These are phyloP conservation scores for Arctostaphylos glauca DNA, from an alignment of 148 eudicot genomes.

Conservation along the genomic window DNA sequence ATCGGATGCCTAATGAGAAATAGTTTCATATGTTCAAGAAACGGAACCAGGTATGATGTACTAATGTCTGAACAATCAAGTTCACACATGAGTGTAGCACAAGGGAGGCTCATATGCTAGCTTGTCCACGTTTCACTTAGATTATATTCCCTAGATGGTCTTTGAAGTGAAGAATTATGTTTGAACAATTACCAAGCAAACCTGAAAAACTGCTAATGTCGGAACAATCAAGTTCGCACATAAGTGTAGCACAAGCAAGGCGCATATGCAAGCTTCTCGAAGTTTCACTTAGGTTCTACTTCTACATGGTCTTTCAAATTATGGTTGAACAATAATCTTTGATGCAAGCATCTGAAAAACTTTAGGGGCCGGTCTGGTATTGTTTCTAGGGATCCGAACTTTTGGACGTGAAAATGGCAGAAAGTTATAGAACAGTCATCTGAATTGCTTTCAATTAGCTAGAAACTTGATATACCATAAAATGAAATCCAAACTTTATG, in stretches of 20 bases:
- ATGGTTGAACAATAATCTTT: not conserved
- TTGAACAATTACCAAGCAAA: not conserved
- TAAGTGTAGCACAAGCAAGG: not conserved
- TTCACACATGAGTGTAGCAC: not conserved
- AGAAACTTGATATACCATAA: not conserved
- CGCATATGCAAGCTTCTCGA: not conserved
- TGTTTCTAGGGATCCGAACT: not conserved
- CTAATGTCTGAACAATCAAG: not conserved
- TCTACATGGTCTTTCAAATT: not conserved
- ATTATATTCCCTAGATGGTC: not conserved
- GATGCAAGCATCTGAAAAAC: not conserved
- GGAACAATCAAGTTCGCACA: not conserved
- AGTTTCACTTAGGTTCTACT: not conserved
- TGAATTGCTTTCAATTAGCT: not conserved
- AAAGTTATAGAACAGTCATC: not conserved
- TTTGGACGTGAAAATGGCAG: not conserved
- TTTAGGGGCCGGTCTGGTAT: not conserved
- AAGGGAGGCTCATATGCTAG: not conserved
- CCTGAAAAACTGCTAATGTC: not conserved
- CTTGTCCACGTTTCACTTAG: not conserved
- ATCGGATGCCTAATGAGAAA: not conserved
- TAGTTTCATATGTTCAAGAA: not conserved
- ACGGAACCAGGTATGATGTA: not conserved
- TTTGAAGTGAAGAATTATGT: not conserved
- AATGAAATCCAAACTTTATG: not conserved